Percentiles rank a stretch among this genome's conserved stretches.
Evolutionary conservation across 2,329 filamentous ascomycete species (phyloP).

Genomic region (Dothideomycetes sp.): DNA sequence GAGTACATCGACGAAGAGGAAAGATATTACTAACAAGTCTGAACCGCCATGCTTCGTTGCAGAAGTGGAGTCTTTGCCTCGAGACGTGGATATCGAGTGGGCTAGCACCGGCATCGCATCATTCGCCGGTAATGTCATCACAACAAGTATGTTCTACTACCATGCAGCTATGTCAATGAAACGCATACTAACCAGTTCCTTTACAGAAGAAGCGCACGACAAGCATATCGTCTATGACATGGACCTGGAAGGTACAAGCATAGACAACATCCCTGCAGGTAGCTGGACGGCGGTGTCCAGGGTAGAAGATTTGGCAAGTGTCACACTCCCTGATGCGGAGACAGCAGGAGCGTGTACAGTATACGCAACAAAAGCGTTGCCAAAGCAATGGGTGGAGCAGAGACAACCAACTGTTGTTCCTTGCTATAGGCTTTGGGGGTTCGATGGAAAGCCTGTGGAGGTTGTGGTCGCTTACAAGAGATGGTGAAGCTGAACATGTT

Average conservation of each 20-base stretch:
- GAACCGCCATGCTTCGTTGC: conserved; percentile 62
- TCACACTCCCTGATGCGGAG: not conserved
- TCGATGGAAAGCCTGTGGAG: not conserved
- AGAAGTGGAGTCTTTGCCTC: conserved; percentile 68
- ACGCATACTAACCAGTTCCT: not conserved
- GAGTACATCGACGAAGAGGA: conserved; percentile 25
- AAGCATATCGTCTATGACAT: not conserved
- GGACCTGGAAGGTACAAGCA: not conserved
- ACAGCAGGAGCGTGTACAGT: conserved; percentile 5
- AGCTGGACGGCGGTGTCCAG: conserved; percentile 2
- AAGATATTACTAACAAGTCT: conserved; percentile 14
- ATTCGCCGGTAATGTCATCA: not conserved
- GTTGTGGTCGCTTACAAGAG: conserved; percentile 9
- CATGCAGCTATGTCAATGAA: not conserved
- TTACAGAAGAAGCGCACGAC: not conserved
- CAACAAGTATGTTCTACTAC: conserved; percentile 1
- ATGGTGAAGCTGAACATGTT: no score
- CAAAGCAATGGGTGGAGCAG: not conserved
- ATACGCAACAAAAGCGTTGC: conserved; percentile 5
- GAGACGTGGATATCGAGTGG: conserved; percentile 73
- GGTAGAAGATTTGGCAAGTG: not conserved
- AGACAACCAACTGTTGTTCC: conserved; percentile 7
- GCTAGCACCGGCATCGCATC: conserved; percentile 10
- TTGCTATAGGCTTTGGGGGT: conserved; percentile 9
- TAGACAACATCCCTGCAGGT: not conserved